phyloP scores from a whole-genome alignment of 2,329 filamentous ascomycete species.

The Pseudogymnoascus sp. region DNA sequence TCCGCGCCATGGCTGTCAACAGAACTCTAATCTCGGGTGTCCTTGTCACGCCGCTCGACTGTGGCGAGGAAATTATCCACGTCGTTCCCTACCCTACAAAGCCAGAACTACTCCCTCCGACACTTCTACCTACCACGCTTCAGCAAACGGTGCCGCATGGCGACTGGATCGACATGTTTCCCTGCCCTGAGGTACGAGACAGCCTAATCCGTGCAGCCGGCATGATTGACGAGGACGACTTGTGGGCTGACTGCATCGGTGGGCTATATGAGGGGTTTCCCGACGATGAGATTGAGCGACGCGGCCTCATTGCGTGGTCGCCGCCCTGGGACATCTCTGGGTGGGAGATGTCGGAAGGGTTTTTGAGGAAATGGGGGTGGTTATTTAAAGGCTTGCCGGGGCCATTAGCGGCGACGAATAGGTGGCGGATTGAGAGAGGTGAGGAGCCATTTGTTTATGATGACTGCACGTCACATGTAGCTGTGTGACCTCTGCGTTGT shows the following conservation, averaged over 20 bases:
- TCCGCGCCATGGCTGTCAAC: conserved; percentile 33
- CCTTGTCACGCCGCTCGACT: conserved; percentile 28
- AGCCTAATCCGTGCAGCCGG: conserved; percentile 31
- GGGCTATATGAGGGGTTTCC: conserved; percentile 38
- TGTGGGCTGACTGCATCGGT: conserved; percentile 36
- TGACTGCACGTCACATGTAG: conserved; percentile 17
- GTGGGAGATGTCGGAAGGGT: conserved; percentile 36
- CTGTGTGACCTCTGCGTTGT: conserved; percentile 17
- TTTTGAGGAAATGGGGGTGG: conserved; percentile 32
- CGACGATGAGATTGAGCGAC: conserved; percentile 33
- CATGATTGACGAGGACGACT: conserved; percentile 35
- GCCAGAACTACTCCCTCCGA: conserved; percentile 25
- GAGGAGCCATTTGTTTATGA: conserved; percentile 27
- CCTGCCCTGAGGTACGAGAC: conserved; percentile 33
- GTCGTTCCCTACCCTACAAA: conserved; percentile 26
- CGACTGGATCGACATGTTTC: conserved; percentile 37
- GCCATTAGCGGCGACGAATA: conserved; percentile 30
- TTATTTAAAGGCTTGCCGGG: conserved; percentile 24
- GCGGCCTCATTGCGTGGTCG: conserved; percentile 37
- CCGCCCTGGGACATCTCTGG: conserved; percentile 33
- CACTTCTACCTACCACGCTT: conserved; percentile 32
- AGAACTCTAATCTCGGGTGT: conserved; percentile 30
- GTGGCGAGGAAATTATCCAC: conserved; percentile 26
- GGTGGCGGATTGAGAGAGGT: conserved; percentile 28
- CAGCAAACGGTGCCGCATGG: conserved; percentile 33